Percentiles rank a stretch among this genome's conserved stretches.
phyloP scores from a whole-genome alignment of 2,329 filamentous ascomycete genomes.

The Phialemonium atrogriseum region DNA sequence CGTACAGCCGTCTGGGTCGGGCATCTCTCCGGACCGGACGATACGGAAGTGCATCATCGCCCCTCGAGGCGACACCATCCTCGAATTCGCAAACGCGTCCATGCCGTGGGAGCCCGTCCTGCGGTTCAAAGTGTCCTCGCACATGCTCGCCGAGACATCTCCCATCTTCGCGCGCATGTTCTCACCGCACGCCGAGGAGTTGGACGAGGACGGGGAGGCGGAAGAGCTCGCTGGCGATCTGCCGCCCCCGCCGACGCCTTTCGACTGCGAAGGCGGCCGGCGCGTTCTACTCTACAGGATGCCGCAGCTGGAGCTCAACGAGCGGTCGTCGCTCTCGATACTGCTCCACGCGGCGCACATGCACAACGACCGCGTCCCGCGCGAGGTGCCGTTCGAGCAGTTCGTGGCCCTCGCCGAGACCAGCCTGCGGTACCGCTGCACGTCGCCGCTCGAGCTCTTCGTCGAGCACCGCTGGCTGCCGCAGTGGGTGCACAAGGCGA shows the following conservation, averaged over 20 bases:
- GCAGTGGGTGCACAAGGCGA: slow-evolving; percentile 39
- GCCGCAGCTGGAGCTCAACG: slow-evolving; percentile 41
- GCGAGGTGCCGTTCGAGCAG: slow-evolving; percentile 35
- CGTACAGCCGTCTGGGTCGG: slow-evolving; percentile 30
- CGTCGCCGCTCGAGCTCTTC: slow-evolving; percentile 38
- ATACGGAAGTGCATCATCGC: slow-evolving; percentile 35
- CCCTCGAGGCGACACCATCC: slow-evolving; percentile 36
- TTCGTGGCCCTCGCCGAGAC: slow-evolving; percentile 45
- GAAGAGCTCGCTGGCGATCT: slow-evolving; percentile 26
- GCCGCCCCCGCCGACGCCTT: slow-evolving; percentile 24
- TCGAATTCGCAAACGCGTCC: slow-evolving; percentile 40
- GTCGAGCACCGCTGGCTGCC: slow-evolving; percentile 45
- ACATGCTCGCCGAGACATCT: slow-evolving; percentile 41
- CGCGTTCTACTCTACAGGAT: slow-evolving; percentile 41
- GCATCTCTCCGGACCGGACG: slow-evolving; percentile 27
- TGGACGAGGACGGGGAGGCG: no score
- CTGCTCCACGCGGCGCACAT: slow-evolving; percentile 43
- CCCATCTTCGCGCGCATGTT: slow-evolving; percentile 44
- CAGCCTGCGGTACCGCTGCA: slow-evolving; percentile 41
- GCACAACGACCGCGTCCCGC: slow-evolving; percentile 36
- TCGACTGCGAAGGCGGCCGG: slow-evolving; percentile 32
- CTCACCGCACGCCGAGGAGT: slow-evolving; percentile 9
- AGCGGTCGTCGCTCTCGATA: slow-evolving; percentile 31
- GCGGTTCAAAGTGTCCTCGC: slow-evolving; percentile 43
- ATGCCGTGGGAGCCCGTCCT: slow-evolving; percentile 28